Evolutionary conservation across 805 yeast species (phyloP).

Genomic region (Blastobotrys chiropterorum): DNA sequence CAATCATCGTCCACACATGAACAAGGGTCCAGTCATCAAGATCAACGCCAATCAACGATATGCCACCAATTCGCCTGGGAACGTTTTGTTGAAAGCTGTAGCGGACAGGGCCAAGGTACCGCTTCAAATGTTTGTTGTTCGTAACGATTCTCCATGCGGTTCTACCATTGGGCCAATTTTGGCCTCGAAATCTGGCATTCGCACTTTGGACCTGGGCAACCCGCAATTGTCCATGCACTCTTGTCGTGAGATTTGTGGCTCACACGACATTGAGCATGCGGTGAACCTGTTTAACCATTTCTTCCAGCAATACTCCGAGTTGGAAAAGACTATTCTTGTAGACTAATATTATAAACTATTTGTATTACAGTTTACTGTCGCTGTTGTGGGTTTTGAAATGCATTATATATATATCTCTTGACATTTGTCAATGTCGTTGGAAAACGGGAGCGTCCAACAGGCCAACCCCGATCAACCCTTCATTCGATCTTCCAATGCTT

Average conservation of each 20-base stretch:
- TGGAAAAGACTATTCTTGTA: slow-evolving; percentile 18
- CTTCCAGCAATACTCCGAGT: slow-evolving; percentile 36
- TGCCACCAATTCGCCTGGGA: slow-evolving; percentile 88
- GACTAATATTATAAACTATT: slow-evolving; percentile 10
- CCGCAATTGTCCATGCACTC: slow-evolving; percentile 94
- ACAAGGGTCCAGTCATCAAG: slow-evolving; percentile 88
- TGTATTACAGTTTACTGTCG: too few species aligned
- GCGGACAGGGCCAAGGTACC: slow-evolving; percentile 72
- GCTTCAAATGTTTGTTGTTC: slow-evolving; percentile 84
- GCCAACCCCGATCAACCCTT: too few species aligned
- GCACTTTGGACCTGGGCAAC: slow-evolving; percentile 85
- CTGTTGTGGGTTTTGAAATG: too few species aligned
- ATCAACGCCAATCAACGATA: slow-evolving; percentile 93
- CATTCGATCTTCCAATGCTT: slow-evolving; percentile 16
- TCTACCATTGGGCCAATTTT: slow-evolving; percentile 94
- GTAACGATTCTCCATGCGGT: slow-evolving; percentile 92
- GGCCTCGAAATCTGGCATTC: slow-evolving; percentile 77
- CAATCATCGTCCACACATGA: slow-evolving; percentile 71
- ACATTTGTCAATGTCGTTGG: too few species aligned
- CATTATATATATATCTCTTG: neutral
- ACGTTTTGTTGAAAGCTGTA: slow-evolving; percentile 64
- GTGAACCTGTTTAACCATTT: slow-evolving; percentile 56
- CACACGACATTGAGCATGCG: slow-evolving; percentile 61
- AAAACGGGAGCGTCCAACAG: too few species aligned
- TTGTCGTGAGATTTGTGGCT: slow-evolving; percentile 85